Evolutionary conservation across 1,284 basidiomycete genomes (phyloP), one percentile per base, ranked within the genome.

Genomic region (Moniliophthora roreri): DNA sequence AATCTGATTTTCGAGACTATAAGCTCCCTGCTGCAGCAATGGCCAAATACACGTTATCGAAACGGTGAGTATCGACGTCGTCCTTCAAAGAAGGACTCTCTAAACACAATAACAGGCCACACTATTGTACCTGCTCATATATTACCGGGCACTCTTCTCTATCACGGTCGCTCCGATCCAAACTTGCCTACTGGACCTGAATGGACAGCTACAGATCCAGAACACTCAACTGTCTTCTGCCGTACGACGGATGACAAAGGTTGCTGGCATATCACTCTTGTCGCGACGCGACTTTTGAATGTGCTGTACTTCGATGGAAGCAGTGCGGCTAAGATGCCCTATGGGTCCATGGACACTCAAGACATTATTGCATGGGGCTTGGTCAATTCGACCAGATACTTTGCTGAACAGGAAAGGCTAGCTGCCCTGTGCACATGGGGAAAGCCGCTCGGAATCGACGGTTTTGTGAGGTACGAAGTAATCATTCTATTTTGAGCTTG

Each of bases 231-330:
- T n/a, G n/a, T n/a, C n/a, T n/a, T n/a, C n/a, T n/a, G n/a, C n/a
- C n/a, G n/a, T n/a, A n/a, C n/a, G n/a, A 32, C 28, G 28, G 11
- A 56, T 1, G 54, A 47, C 2, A 8, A 41, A 23, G 69, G 62
- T 21, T 73, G 72, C 48, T 73, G 72, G 71, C 66, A 70, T 32
- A 62, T 74, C 32, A 75, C 70, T 1, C 62, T 75, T 6, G 62
- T 66, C 4, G 56, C 71, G 6, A 67, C 61, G 5, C 63, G 72
- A 1, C 63, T 71, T 0, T 64, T 79, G 15, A 70, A 68, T 32
- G 54, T 79, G 0, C 52, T 77, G 15, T 78, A 79, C 48, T 77
- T 78, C 32, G 77, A 78, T 42, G 76, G 76, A 1, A 73, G 62
- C 26, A 69, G 68, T 41, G 70, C 73, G 2, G 69, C 66, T 0